These are phyloP conservation scores for Xylariaceae sp. DNA, from an alignment of 2,329 filamentous ascomycete genomes.

Conservation along the genomic window DNA sequence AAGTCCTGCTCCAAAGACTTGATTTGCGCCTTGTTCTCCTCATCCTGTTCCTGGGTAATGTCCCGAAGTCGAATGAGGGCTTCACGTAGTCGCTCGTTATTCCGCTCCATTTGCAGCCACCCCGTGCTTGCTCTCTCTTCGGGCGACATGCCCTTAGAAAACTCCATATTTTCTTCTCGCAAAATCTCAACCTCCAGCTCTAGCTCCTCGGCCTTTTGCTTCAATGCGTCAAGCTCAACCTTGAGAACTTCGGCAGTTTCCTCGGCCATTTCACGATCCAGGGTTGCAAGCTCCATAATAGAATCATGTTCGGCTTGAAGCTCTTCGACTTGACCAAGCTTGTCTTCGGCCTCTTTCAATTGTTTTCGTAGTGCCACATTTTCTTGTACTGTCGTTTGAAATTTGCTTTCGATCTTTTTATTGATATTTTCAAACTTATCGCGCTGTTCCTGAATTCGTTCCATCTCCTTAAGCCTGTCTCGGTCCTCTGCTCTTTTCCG, in stretches of 20 bases:
- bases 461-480: conserved; percentile 75
- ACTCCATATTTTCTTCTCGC: conserved; percentile 79
- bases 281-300: conserved; percentile 76
- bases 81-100: conserved; percentile 81
- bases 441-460: conserved; percentile 69
- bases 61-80: conserved; percentile 82
- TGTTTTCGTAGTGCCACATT: conserved; percentile 70
- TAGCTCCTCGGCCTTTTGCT: conserved; percentile 74
- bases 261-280: conserved; percentile 95
- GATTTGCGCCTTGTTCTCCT: conserved; percentile 71
- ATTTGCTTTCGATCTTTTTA: conserved; percentile 85
- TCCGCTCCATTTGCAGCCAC: conserved; percentile 87
- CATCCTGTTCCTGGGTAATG: conserved; percentile 78
- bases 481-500: conserved; percentile 81
- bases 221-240: conserved; percentile 72
- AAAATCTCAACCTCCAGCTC: conserved; percentile 85
- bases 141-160: conserved; percentile 76
- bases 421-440: conserved; percentile 81
- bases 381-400: conserved; percentile 79
- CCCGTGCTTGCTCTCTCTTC: conserved; percentile 84
- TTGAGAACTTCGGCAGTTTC: conserved; percentile 82
- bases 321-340: conserved; percentile 65
- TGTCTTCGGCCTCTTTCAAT: conserved; percentile 69
- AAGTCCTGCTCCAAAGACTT: conserved; percentile 69
- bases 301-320: conserved; percentile 81